Evolutionary conservation across 2,329 filamentous ascomycete genomes (phyloP).

Genomic region (Aspergillus jensenii): DNA sequence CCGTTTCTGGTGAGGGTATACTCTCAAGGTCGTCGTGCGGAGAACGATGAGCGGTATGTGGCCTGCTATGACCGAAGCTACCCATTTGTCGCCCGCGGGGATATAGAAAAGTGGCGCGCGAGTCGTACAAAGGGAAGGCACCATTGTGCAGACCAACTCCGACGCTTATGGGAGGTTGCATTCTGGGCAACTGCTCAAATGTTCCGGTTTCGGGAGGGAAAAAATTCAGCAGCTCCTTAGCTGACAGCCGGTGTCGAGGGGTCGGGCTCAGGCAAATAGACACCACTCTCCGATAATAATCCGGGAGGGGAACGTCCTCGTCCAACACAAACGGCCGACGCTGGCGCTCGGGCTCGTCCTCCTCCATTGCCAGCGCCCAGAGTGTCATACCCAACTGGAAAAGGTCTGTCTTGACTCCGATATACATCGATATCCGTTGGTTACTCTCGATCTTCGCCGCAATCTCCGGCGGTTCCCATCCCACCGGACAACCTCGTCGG

Average conservation of each 20-base stretch:
- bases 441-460: conserved; percentile 80
- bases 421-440: conserved; percentile 93
- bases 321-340: conserved; percentile 66
- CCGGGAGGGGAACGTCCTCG: conserved; percentile 60
- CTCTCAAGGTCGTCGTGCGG: not conserved
- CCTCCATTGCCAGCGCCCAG: conserved; percentile 83
- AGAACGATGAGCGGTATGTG: not conserved
- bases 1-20: not conserved
- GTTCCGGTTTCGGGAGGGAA: conserved; percentile 56
- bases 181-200: conserved; percentile 17
- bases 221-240: conserved; percentile 66
- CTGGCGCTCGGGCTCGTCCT: conserved; percentile 85
- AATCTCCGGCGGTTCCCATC: conserved; percentile 96
- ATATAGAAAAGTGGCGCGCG: conserved; percentile 17
- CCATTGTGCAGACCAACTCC: conserved; percentile 22
- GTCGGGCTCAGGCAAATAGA: conserved; percentile 72
- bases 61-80: conserved; percentile 1
- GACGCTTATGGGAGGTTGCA: conserved; percentile 15
- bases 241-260: conserved; percentile 71
- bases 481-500: conserved; percentile 90
- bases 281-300: conserved; percentile 76
- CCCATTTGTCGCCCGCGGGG: conserved; percentile 12
- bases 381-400: conserved; percentile 97
- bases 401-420: conserved; percentile 94
- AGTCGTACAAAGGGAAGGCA: conserved; percentile 20